These are phyloP conservation scores for Ganoderma meredithae DNA, from an alignment of 1,284 basidiomycete species.

Conservation along the genomic window DNA sequence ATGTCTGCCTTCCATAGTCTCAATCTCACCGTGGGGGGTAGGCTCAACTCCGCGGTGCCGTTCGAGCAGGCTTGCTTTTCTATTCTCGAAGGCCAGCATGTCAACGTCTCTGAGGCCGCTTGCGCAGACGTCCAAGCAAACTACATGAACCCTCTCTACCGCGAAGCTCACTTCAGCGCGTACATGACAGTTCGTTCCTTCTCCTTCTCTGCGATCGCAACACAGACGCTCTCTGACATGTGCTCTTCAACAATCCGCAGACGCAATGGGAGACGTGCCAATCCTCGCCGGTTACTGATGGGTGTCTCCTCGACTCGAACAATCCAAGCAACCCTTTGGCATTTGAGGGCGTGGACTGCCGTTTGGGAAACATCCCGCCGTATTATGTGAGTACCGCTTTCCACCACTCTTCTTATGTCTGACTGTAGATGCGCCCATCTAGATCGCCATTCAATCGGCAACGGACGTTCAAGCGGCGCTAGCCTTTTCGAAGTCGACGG, in stretches of 20 bases:
- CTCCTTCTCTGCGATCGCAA: neutral
- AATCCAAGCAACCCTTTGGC: conserved; percentile 39
- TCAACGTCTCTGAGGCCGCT: conserved; percentile 30
- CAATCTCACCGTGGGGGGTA: conserved; percentile 42
- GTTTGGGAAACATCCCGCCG: conserved; percentile 41
- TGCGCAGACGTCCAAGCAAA: conserved; percentile 41
- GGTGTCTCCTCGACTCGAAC: conserved; percentile 41
- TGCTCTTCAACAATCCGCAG: conserved; percentile 20
- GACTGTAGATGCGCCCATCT: neutral
- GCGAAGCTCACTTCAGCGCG: conserved; percentile 39
- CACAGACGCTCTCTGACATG: neutral
- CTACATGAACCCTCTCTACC: conserved; percentile 40
- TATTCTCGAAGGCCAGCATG: conserved; percentile 33
- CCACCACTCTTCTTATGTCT: neutral
- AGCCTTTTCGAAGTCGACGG: conserved; percentile 43
- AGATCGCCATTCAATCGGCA: conserved; percentile 43
- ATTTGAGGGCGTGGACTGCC: conserved; percentile 35
- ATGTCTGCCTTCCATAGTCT: conserved; percentile 48
- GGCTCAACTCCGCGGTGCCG: conserved; percentile 39
- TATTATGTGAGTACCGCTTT: conserved; percentile 38
- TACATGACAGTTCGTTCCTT: conserved; percentile 39
- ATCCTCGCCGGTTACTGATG: conserved; percentile 24
- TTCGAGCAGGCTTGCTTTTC: conserved; percentile 44
- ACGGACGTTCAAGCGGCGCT: conserved; percentile 45
- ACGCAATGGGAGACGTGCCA: conserved; percentile 45